Base-by-base conservation (phyloP, 176 grass and related monocot species). In the Metroxylon sagu region DNA sequence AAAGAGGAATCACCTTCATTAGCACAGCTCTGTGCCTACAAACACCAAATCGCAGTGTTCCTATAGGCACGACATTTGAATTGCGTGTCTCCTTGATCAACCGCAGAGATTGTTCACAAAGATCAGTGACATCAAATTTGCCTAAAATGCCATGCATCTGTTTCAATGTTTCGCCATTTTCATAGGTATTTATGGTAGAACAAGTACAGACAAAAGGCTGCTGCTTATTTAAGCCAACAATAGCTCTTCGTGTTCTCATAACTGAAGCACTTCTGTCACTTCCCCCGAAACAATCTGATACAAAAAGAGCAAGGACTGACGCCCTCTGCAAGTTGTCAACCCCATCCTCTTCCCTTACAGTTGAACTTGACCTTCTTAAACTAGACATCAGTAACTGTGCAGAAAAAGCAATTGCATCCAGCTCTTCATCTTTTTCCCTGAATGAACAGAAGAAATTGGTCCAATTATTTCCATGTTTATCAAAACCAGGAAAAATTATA, bases 281-380 rank as follows among this genome's bases (percentile, higher is more conserved):
- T 29, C 93, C 93, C 53, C 93, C 93, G 83, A 98, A 92, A 67
- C 87, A 98, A 74, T 98, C 93, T 29, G 93, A 98, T 72, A 98
- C 93, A 78, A 98, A 98, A 59, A 98, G 83, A 59, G 93, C 83
- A 55, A 98, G 76, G 70, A 92, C 68, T 26, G 93, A 98, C 35
- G 81, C 84, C 72, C 87, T 88, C 56, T 78, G 52, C 49, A 91
- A 71, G 68, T 98, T 78, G 54, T 80, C 69, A 48, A 72, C 76
- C 65, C 66, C 70, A 68, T 83, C 76, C 35, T 85, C 86, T 26
- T 91, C 83, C 21, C 49, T 77, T 75, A 73, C 56, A 6, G 53
- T 78, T 76, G 60, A 63, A 55, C 68, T 78, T 54, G 81, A 76
- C 56, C 70, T 75, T 66, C 60, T 83, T 66, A 97, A 84, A 75